A percentile compares a stretch with the other conserved stretches of the same genome.
phyloP scores from a whole-genome alignment of 805 yeast genomes.

The Groenewaldozyma salmanticensis region DNA sequence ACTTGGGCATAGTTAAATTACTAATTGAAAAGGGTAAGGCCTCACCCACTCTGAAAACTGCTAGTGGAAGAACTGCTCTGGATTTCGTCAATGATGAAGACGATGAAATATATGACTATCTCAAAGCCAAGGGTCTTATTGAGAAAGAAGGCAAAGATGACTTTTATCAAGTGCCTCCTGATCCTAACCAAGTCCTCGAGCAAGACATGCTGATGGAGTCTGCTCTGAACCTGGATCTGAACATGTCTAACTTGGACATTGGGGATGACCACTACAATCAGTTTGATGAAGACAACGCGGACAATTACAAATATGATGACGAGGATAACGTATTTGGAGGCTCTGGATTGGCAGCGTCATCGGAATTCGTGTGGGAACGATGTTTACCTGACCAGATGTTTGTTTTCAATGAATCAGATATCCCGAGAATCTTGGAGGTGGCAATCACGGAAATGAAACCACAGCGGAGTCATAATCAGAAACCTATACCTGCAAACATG shows the following conservation, averaged over 20 bases:
- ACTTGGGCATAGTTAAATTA: constrained; percentile 43
- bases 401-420: constrained; percentile 28
- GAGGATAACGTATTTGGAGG: constrained; percentile 12
- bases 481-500: constrained; percentile 35
- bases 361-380: constrained; percentile 31
- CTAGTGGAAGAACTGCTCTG: constrained; percentile 41
- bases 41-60: constrained; percentile 33
- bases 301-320: constrained; percentile 13
- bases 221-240: constrained; percentile 24
- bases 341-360: constrained; percentile 11
- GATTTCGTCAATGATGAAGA: constrained; percentile 45
- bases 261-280: constrained; percentile 7
- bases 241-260: constrained; percentile 18
- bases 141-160: constrained; percentile 13
- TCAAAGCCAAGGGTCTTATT: constrained; percentile 30
- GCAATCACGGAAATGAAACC: constrained; percentile 29
- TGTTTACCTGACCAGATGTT: constrained; percentile 33
- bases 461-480: constrained; percentile 27
- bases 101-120: constrained; percentile 47
- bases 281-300: constrained; percentile 9
- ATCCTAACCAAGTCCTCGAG: constrained; percentile 3
- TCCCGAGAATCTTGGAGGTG: constrained; percentile 30
- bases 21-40: constrained; percentile 53
- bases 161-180: constrained; percentile 17
- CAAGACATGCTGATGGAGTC: constrained; percentile 5